Conservation (phyloP, 805 yeast species). For the Sugiyamaella floridensis region DNA sequence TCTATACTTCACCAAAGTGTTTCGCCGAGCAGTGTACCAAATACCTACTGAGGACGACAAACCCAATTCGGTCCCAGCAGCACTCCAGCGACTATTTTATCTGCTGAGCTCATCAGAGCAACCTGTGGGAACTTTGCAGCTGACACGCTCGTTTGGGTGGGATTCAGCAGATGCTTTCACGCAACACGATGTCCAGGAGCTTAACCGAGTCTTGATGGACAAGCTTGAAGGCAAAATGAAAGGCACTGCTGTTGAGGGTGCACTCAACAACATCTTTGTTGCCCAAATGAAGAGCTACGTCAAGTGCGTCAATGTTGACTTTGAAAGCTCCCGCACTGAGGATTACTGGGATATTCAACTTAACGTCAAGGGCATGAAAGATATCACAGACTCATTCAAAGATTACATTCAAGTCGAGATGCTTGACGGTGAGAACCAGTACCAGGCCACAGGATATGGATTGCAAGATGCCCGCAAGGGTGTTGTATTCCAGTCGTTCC, state of each 20-base stretch:
- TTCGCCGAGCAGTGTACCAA: slow-evolving; percentile 78
- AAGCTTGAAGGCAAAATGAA: slow-evolving; percentile 85
- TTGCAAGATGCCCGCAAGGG: slow-evolving; percentile 96
- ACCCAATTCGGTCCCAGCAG: slow-evolving; percentile 63
- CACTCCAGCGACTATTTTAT: slow-evolving; percentile 84
- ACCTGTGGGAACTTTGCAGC: slow-evolving; percentile 77
- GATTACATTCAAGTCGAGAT: slow-evolving; percentile 85
- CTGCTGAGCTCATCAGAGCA: slow-evolving; percentile 62
- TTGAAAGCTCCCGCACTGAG: slow-evolving; percentile 84
- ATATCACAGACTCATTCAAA: slow-evolving; percentile 67
- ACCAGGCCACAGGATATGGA: slow-evolving; percentile 84
- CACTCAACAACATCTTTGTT: slow-evolving; percentile 76
- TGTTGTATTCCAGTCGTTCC: slow-evolving; percentile 82
- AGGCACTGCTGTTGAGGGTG: slow-evolving; percentile 71
- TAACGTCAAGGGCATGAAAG: slow-evolving; percentile 77
- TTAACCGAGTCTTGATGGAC: slow-evolving; percentile 93
- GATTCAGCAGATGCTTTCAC: slow-evolving; percentile 90
- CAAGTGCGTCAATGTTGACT: slow-evolving; percentile 86
- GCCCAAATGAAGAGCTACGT: slow-evolving; percentile 96
- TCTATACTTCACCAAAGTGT: slow-evolving; percentile 74
- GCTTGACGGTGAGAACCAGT: slow-evolving; percentile 90
- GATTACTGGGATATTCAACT: slow-evolving; percentile 98
- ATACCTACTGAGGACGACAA: slow-evolving; percentile 72
- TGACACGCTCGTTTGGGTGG: slow-evolving; percentile 96
- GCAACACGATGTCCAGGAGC: slow-evolving; percentile 96